phyloP scores from a whole-genome alignment of 2,329 filamentous ascomycete species.

The Dactylellina drechsleri region DNA sequence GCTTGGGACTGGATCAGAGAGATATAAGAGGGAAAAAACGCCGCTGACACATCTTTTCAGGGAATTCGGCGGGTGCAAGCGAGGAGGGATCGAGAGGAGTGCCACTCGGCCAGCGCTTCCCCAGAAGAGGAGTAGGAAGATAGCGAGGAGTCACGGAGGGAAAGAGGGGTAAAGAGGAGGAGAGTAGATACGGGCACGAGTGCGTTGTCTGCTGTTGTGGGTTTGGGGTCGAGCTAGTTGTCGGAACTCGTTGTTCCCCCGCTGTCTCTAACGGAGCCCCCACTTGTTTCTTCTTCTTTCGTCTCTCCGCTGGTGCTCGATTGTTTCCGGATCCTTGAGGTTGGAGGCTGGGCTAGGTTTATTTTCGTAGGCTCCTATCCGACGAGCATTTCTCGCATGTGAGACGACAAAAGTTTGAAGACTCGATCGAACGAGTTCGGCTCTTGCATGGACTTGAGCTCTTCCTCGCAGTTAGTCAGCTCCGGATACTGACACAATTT shows the following conservation, averaged over 20 bases:
- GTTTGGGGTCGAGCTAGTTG: constrained; percentile 31
- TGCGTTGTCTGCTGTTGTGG: constrained; percentile 48
- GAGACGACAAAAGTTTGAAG: constrained; percentile 11
- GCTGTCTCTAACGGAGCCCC: constrained; percentile 42
- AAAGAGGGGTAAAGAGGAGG: constrained; percentile 33
- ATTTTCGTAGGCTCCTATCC: constrained; percentile 36
- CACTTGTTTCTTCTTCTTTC: not conserved
- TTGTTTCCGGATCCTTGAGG: constrained; percentile 38
- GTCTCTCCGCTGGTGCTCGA: constrained; percentile 16
- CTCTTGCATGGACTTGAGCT: constrained; percentile 7
- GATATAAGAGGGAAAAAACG: not conserved
- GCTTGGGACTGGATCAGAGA: constrained; percentile 1
- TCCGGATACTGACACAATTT: not conserved
- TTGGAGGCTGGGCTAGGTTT: constrained; percentile 16
- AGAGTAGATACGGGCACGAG: not conserved
- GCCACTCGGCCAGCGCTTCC: constrained; percentile 26
- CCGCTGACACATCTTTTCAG: constrained; percentile 35
- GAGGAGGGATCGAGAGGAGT: constrained; percentile 21
- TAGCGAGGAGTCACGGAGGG: constrained; percentile 7
- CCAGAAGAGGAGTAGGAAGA: constrained; percentile 17
- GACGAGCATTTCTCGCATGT: constrained; percentile 23
- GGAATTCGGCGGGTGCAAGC: constrained; percentile 24
- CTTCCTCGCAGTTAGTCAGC: constrained; percentile 24
- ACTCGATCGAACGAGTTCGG: constrained; percentile 7
- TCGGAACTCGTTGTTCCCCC: constrained; percentile 51